These are phyloP conservation scores for Nemania diffusa DNA, from an alignment of 2,329 filamentous ascomycete genomes.

Conservation along the genomic window DNA sequence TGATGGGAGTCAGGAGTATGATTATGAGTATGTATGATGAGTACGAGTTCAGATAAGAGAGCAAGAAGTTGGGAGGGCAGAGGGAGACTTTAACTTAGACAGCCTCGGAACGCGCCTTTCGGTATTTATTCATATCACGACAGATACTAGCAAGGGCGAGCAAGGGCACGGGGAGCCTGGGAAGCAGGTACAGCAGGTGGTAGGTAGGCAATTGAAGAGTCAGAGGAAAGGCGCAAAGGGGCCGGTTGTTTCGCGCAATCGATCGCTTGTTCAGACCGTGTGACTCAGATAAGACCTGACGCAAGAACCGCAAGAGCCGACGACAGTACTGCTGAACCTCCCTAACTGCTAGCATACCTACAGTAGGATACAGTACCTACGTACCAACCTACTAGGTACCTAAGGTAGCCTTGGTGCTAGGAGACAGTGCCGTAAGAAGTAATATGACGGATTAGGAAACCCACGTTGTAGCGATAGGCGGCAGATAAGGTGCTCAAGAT, in stretches of 20 bases:
- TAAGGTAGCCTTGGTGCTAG: not conserved
- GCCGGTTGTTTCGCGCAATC: conserved; percentile 19
- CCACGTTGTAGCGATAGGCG: conserved; percentile 10
- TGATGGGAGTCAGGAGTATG: conserved; percentile 3
- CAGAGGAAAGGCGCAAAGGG: conserved; percentile 36
- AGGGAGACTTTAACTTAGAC: not conserved
- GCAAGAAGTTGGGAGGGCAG: not conserved
- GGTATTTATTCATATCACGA: conserved; percentile 16
- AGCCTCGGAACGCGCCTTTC: not conserved
- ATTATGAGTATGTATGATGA: too few species aligned
- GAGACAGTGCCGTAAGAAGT: not conserved
- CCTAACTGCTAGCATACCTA: not conserved
- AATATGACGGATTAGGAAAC: conserved; percentile 35
- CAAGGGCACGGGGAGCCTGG: conserved; percentile 13
- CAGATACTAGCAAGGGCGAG: conserved; percentile 5
- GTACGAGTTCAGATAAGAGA: not conserved
- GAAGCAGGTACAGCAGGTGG: not conserved
- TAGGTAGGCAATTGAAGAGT: conserved; percentile 16
- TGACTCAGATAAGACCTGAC: conserved; percentile 47
- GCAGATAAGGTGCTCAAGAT: not conserved
- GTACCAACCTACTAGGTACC: not conserved
- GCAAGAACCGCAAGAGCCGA: conserved; percentile 25
- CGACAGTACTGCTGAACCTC: not conserved
- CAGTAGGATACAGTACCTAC: not conserved
- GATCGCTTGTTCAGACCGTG: conserved; percentile 39